These are phyloP conservation scores for Saturnispora sekii DNA, from an alignment of 805 yeast genomes.

Conservation along the genomic window DNA sequence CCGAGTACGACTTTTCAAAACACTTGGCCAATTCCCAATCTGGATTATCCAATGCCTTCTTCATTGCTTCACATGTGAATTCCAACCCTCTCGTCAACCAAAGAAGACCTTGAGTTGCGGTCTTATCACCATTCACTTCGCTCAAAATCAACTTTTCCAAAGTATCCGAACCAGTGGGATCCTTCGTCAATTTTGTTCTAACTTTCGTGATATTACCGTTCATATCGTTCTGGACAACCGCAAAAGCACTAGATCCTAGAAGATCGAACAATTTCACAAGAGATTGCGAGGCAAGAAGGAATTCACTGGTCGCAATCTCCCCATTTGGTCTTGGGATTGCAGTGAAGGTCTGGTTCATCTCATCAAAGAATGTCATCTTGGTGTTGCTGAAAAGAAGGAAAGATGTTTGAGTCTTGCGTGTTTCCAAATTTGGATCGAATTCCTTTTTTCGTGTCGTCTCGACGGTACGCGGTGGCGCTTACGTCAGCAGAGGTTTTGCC, in stretches of 20 bases:
- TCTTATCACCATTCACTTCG: constrained; percentile 52
- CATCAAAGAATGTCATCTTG: constrained; percentile 53
- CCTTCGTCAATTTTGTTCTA: constrained; percentile 51
- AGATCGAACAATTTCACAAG: constrained; percentile 75
- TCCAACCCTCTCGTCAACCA: constrained; percentile 83
- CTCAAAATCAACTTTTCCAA: constrained; percentile 68
- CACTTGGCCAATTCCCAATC: constrained; percentile 59
- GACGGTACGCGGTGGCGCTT: background rate
- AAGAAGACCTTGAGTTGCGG: constrained; percentile 83
- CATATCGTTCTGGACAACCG: constrained; percentile 81
- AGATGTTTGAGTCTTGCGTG: background rate
- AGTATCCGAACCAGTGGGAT: constrained; percentile 56
- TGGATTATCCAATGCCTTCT: constrained; percentile 63
- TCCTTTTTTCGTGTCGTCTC: background rate
- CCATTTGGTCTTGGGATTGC: constrained; percentile 60
- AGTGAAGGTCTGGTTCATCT: constrained; percentile 60
- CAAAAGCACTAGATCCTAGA: constrained; percentile 75
- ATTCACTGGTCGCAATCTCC: constrained; percentile 63
- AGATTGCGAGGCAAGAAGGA: constrained; percentile 77
- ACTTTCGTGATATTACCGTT: constrained; percentile 77
- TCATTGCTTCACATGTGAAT: constrained; percentile 85
- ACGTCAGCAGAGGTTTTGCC: no score
- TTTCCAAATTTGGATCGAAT: no score
- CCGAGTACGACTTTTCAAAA: constrained; percentile 75
- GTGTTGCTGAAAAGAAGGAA: background rate